Evolutionary conservation across 768 basidiomycete genomes (phyloP).

Genomic region (Pulveroboletus sp.): DNA sequence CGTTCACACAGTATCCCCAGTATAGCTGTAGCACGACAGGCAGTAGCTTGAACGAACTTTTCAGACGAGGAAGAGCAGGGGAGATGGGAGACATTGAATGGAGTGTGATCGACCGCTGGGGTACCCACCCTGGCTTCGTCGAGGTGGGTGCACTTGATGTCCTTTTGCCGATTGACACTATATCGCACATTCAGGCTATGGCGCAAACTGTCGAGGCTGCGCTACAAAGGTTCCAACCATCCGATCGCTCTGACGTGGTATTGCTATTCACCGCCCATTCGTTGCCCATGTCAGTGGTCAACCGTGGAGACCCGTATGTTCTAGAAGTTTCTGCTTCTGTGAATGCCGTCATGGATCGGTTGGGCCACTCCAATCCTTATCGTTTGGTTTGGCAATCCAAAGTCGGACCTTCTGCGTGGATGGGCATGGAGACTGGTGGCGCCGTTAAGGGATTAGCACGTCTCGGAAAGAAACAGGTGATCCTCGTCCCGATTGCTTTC

Average conservation of each 20-base stretch:
- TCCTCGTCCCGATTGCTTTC: slow-evolving; percentile 95
- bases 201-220: slow-evolving; percentile 84
- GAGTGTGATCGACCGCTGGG: slow-evolving; percentile 99
- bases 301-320: slow-evolving; percentile 97
- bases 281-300: slow-evolving; percentile 95
- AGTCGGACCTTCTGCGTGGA: slow-evolving; percentile 96
- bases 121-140: slow-evolving; percentile 89
- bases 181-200: slow-evolving; percentile 62
- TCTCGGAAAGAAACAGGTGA: slow-evolving; percentile 67
- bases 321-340: slow-evolving; percentile 94
- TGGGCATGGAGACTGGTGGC: slow-evolving; percentile 93
- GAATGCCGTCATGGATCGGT: slow-evolving; percentile 85
- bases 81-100: slow-evolving; percentile 74
- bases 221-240: slow-evolving; percentile 70
- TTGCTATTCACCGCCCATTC: slow-evolving; percentile 97
- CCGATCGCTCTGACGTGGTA: slow-evolving; percentile 68
- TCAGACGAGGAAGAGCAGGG: slow-evolving; percentile 56
- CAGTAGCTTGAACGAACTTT: slow-evolving; percentile 93
- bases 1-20: slow-evolving; percentile 98
- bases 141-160: slow-evolving; percentile 57
- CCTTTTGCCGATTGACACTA: not conserved
- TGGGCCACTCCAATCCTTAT: slow-evolving; percentile 79
- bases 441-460: slow-evolving; percentile 84
- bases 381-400: slow-evolving; percentile 97
- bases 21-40: slow-evolving; percentile 98